Evolutionary conservation across 352 stramenopile genomes (phyloP), one percentile per base, ranked within the genome.

Genomic region (Pythium phragmiticola): DNA sequence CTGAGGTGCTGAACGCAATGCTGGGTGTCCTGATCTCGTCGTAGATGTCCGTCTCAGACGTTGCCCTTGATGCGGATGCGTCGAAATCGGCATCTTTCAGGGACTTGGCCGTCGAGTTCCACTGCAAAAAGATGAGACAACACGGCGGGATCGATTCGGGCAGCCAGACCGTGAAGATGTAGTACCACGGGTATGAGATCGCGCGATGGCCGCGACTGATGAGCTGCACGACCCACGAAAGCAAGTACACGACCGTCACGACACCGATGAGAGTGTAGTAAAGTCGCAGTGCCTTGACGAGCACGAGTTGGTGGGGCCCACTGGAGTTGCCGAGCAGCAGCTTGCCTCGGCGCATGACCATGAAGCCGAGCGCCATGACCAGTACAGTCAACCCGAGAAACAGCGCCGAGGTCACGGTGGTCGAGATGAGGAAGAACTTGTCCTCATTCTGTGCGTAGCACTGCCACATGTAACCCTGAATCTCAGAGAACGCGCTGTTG

Each of bases 141-240:
- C 83, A 92, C 41, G 87, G 85, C 39, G 87, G 87, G 60, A 95
- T 95, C 23, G 84, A 92, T 43, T 78, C 88, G 12, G 87, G 87
- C 3, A 95, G 69, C 87, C 87, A 95, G 3, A 95, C 85, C 2
- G 84, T 92, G 60, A 92, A 94, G 67, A 95, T 86, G 75, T 95
- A 95, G 65, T 82, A 95, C 85, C 83, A 92, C n/a, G 86, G 85
- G 67, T 94, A 94, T 30, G 84, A 78, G 16, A 96, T 87, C 3
- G 77, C 79, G 4, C 63, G 65, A 11, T 77, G 73, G 14, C 68
- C 77, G 1, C 83, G 78, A 19, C 81, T 90, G 63, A 88, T 75
- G 60, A 96, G 81, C 63, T 96, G 85, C 11, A 94, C 75, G 19
- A 92, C 69, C 80, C 84, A 96, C 11, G 87, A 92, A 2, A 96